Percentiles rank a stretch among this genome's conserved stretches.
Evolutionary conservation across 2,329 filamentous ascomycete species (phyloP).

Genomic region (Monilinia aucupariae): DNA sequence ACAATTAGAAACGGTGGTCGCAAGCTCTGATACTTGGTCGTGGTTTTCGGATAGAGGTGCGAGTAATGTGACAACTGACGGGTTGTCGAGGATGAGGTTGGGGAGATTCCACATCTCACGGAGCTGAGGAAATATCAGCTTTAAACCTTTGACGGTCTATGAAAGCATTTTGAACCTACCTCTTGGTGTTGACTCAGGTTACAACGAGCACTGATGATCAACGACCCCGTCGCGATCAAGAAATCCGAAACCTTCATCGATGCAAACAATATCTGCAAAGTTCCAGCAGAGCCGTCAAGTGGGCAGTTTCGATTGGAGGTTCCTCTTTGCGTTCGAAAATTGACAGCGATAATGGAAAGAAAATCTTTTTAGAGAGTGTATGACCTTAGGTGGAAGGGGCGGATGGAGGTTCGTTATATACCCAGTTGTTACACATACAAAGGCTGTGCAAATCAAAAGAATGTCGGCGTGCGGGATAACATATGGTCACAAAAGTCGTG

Average conservation of each 20-base stretch:
- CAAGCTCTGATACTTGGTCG: background rate
- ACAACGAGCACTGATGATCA: background rate
- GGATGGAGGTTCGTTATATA: background rate
- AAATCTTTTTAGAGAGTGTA: background rate
- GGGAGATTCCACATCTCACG: background rate
- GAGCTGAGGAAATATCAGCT: background rate
- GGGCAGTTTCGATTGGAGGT: background rate
- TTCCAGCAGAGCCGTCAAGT: background rate
- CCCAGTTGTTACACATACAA: background rate
- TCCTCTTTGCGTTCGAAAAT: background rate
- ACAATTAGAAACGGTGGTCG: background rate
- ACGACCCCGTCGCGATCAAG: background rate
- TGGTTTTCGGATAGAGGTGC: background rate
- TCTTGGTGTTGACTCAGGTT: background rate
- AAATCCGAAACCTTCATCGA: background rate
- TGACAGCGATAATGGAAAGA: background rate
- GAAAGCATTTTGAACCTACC: background rate
- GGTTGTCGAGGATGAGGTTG: background rate
- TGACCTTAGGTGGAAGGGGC: background rate
- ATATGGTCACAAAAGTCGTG: background rate
- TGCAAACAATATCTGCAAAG: background rate
- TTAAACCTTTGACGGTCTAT: background rate
- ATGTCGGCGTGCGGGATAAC: background rate
- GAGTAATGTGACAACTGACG: background rate
- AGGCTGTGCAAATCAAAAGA: background rate